Conservation (phyloP, 2,329 filamentous ascomycete genomes). For the Sclerotinia borealis region DNA sequence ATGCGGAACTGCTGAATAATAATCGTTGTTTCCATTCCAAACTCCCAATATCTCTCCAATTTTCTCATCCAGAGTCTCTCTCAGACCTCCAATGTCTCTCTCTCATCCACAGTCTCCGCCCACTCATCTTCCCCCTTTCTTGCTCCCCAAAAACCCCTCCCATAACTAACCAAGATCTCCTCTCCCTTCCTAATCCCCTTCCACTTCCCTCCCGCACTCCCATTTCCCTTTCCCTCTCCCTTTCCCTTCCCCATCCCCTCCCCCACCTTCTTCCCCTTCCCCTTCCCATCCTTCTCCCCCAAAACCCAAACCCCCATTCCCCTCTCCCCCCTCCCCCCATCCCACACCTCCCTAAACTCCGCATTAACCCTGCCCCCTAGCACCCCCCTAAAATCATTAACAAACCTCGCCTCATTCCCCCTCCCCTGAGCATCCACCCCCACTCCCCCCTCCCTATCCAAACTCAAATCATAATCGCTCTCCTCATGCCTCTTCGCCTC, state of each 20-base stretch:
- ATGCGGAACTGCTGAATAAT: too few species aligned
- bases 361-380: constrained; percentile 29
- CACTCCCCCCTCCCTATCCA: constrained; percentile 50
- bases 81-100: constrained; percentile 9
- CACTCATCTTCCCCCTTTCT: constrained; percentile 32
- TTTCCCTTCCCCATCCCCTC: constrained; percentile 44
- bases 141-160: constrained; percentile 47
- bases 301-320: constrained; percentile 55
- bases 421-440: constrained; percentile 53
- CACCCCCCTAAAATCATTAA: constrained; percentile 62
- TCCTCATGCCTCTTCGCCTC: constrained; percentile 33
- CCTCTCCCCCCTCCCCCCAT: constrained; percentile 43
- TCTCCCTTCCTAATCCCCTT: constrained; percentile 65
- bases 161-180: constrained; percentile 56
- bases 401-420: constrained; percentile 60
- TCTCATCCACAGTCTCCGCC: neutral
- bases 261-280: constrained; percentile 32
- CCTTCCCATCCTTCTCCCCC: constrained; percentile 37
- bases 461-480: constrained; percentile 60
- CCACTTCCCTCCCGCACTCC: constrained; percentile 39
- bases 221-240: constrained; percentile 42
- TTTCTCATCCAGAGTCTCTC: neutral
- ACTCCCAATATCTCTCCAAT: constrained; percentile 8
- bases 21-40: neutral
- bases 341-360: constrained; percentile 55